phyloP scores from a whole-genome alignment of 1,284 basidiomycete species.

The Rhodotorula sp. region DNA sequence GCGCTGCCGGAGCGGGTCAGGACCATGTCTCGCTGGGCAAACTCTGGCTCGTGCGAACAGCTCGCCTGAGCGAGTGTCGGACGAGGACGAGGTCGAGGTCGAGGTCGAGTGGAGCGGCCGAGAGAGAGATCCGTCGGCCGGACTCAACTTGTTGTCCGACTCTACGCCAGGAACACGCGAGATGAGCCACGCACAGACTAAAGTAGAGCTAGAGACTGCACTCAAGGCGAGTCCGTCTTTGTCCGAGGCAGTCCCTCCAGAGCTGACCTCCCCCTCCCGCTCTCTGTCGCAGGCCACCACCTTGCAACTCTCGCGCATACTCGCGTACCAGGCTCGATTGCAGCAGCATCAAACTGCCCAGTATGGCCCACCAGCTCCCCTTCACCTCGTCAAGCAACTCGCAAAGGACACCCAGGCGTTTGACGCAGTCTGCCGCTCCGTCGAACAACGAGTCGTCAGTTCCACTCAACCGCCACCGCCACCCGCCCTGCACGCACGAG shows the following conservation, averaged over 20 bases:
- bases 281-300: slow-evolving; percentile 12
- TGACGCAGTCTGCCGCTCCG: background rate
- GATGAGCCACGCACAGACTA: background rate
- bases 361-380: background rate
- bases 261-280: background rate
- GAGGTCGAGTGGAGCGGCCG: background rate
- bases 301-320: slow-evolving; percentile 19
- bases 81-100: background rate
- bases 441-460: slow-evolving; percentile 15
- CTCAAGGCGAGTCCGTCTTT: slow-evolving; percentile 16
- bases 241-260: background rate
- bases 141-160: background rate
- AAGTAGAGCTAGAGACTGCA: background rate
- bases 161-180: too few species aligned
- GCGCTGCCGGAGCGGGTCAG: slow-evolving; percentile 13
- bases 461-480: fast-evolving
- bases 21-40: slow-evolving; percentile 2
- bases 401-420: slow-evolving; percentile 4
- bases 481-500: background rate
- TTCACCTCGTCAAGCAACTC: background rate
- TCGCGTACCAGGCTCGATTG: slow-evolving; percentile 21
- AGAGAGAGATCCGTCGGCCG: too few species aligned
- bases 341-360: slow-evolving; percentile 2
- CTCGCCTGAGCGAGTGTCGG: background rate
- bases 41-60: too few species aligned